These are phyloP conservation scores for Ophiostoma novo-ulmi DNA, from an alignment of 2,329 filamentous ascomycete genomes.

Conservation along the genomic window DNA sequence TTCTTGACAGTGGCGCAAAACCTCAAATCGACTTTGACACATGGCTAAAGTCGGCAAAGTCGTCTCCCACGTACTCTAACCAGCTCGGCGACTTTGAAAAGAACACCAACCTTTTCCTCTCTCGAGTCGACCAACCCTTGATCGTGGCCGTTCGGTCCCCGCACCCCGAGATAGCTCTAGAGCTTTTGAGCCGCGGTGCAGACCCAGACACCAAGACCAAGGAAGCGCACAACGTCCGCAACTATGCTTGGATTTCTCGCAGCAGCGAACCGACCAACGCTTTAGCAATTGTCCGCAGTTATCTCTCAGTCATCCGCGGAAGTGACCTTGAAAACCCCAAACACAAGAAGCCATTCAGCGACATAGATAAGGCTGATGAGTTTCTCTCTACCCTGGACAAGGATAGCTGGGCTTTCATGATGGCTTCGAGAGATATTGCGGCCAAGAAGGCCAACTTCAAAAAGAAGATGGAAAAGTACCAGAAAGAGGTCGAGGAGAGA, in stretches of 20 bases:
- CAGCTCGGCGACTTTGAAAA: conserved; percentile 40
- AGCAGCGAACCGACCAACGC: not conserved
- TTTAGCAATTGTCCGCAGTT: not conserved
- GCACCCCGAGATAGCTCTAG: conserved; percentile 45
- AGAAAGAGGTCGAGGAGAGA: not conserved
- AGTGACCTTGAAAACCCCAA: not conserved
- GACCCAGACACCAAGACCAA: conserved; percentile 58
- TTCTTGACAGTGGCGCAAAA: not conserved
- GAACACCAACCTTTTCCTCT: conserved; percentile 47
- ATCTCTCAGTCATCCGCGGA: not conserved
- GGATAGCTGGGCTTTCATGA: not conserved
- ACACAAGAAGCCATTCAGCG: not conserved
- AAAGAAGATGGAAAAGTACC: not conserved
- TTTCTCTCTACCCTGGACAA: not conserved
- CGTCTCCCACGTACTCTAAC: conserved; percentile 38
- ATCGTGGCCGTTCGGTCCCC: conserved; percentile 54
- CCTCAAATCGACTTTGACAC: conserved; percentile 57
- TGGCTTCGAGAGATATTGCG: not conserved
- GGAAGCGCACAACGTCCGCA: not conserved
- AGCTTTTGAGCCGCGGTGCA: conserved; percentile 59
- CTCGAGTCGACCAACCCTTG: conserved; percentile 58
- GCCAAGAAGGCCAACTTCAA: not conserved
- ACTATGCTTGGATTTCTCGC: not conserved
- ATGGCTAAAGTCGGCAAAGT: conserved; percentile 55
- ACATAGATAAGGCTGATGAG: not conserved